A percentile compares a stretch with the other conserved stretches of the same genome.
These are phyloP conservation scores for Podospora conica DNA, from an alignment of 495 filamentous ascomycete genomes.

Conservation along the genomic window DNA sequence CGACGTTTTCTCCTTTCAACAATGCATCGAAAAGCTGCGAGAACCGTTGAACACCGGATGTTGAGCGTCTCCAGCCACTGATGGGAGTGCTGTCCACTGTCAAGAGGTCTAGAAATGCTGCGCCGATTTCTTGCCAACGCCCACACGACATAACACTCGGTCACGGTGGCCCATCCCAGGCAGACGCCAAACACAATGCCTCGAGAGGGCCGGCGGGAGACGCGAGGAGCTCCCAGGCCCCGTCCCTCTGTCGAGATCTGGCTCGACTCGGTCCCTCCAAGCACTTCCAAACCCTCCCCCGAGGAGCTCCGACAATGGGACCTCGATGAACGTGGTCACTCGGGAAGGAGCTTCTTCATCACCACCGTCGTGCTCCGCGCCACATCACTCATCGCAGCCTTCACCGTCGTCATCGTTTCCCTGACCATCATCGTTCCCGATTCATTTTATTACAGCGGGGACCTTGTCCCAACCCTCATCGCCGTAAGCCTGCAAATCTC, in stretches of 20 bases:
- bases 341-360: slow-evolving; percentile 10
- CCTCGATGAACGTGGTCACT: slow-evolving; percentile 6
- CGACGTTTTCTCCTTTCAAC: background rate
- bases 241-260: slow-evolving; percentile 22
- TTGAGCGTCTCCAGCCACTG: background rate
- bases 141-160: background rate
- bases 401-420: slow-evolving; percentile 2
- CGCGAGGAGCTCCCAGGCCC: background rate
- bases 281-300: slow-evolving; percentile 10
- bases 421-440: slow-evolving; percentile 6
- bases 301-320: slow-evolving; percentile 20
- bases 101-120: background rate
- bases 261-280: slow-evolving; percentile 20
- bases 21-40: background rate
- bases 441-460: background rate
- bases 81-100: background rate
- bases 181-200: background rate
- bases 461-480: background rate
- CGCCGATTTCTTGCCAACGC: background rate
- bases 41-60: background rate
- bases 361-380: slow-evolving; percentile 14
- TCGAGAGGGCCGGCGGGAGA: background rate
- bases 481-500: background rate
- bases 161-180: background rate
- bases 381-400: slow-evolving; percentile 13